Percentiles rank a stretch among this genome's conserved stretches.
phyloP scores from a whole-genome alignment of 192 early-diverging fungal species.

The Rhizoclosmatium sp. region DNA sequence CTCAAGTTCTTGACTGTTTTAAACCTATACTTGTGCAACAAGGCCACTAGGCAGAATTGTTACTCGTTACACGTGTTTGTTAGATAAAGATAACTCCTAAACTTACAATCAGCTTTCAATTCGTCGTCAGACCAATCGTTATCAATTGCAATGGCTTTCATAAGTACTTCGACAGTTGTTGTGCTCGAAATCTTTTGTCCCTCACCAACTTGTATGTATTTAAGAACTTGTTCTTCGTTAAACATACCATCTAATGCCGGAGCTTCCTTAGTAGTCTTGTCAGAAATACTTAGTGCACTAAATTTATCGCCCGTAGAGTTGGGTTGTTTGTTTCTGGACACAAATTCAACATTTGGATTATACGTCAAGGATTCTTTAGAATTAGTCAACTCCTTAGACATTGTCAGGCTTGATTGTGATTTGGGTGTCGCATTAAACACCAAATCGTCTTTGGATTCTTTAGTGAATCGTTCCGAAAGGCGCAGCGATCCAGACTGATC shows the following conservation, averaged over 20 bases:
- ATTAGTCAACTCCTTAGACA: not conserved
- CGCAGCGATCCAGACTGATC: not conserved
- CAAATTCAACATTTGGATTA: not conserved
- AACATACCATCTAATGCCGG: too few species aligned
- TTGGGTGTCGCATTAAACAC: too few species aligned
- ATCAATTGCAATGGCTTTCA: slow-evolving; percentile 20
- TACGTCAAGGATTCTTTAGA: not conserved
- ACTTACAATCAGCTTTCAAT: not conserved
- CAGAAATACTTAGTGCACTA: not conserved
- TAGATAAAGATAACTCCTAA: not conserved
- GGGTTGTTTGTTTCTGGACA: too few species aligned
- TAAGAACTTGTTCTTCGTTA: too few species aligned
- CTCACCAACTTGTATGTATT: too few species aligned
- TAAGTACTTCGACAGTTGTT: not conserved
- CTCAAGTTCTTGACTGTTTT: slow-evolving; percentile 13
- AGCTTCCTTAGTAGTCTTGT: too few species aligned
- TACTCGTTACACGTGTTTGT: not conserved
- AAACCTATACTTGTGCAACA: slow-evolving; percentile 9
- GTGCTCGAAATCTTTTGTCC: not conserved
- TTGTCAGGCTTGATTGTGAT: not conserved
- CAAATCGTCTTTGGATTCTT: too few species aligned
- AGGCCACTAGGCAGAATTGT: not conserved
- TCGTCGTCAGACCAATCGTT: slow-evolving; percentile 14
- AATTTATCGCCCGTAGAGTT: not conserved
- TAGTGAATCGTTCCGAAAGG: too few species aligned